phyloP scores from a whole-genome alignment of 768 basidiomycete genomes.

The Gloeostereum incarnatum region DNA sequence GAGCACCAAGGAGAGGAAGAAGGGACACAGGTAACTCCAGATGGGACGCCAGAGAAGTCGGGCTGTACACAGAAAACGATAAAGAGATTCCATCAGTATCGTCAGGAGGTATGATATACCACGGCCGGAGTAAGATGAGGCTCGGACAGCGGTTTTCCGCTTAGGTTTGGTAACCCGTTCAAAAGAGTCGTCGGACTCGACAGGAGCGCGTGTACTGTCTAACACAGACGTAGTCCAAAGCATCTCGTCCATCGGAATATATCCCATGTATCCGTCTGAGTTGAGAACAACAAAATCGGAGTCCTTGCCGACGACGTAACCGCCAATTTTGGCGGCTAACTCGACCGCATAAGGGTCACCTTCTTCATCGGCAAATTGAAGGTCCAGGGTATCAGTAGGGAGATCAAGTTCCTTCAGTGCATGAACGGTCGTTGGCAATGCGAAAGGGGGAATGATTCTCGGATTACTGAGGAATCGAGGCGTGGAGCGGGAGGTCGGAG shows the following conservation, averaged over 20 bases:
- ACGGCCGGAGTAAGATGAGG: slow-evolving; percentile 16
- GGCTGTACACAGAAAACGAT: slow-evolving; percentile 51
- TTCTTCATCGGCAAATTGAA: slow-evolving; percentile 76
- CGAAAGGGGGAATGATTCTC: slow-evolving; percentile 66
- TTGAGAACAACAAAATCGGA: slow-evolving; percentile 80
- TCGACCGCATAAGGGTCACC: slow-evolving; percentile 82
- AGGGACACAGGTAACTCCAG: slow-evolving; percentile 60
- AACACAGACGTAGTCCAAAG: slow-evolving; percentile 40
- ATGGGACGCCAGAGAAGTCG: slow-evolving; percentile 50
- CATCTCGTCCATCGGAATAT: slow-evolving; percentile 70
- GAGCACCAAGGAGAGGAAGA: slow-evolving; percentile 68
- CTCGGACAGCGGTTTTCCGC: slow-evolving; percentile 27
- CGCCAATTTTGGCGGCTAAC: slow-evolving; percentile 62
- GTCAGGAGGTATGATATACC: slow-evolving; percentile 50
- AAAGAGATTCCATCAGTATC: slow-evolving; percentile 34
- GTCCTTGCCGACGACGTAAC: slow-evolving; percentile 71
- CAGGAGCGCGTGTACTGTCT: slow-evolving; percentile 12
- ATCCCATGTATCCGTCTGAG: slow-evolving; percentile 67
- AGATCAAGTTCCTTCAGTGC: slow-evolving; percentile 33
- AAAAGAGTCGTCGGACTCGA: slow-evolving; percentile 44
- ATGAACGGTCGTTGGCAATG: slow-evolving; percentile 46
- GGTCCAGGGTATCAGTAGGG: slow-evolving; percentile 27
- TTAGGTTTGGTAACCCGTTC: slow-evolving; percentile 48
- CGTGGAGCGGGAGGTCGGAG: slow-evolving; percentile 48
- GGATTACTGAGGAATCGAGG: slow-evolving; percentile 64